phyloP scores from a whole-genome alignment of 2,329 filamentous ascomycete species.

The Didymellaceae sp. region DNA sequence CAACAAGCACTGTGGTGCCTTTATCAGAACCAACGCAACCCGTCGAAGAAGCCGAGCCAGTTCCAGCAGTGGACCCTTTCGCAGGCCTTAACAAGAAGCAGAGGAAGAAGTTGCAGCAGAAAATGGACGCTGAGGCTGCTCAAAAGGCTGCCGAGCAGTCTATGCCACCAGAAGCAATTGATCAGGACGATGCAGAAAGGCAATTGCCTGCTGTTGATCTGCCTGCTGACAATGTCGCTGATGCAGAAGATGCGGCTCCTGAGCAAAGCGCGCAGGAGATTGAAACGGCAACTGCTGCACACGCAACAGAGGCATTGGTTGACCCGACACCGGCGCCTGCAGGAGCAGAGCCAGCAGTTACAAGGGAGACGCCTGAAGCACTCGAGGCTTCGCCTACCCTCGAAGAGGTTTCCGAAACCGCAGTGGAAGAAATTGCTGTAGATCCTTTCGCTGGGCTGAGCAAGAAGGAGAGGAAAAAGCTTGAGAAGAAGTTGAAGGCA shows the following conservation, averaged over 20 bases:
- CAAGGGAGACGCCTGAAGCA: neutral
- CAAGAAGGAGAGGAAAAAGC: slow-evolving; percentile 37
- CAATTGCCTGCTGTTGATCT: neutral
- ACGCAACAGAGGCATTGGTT: neutral
- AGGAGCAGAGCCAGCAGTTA: neutral
- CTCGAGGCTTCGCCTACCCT: neutral
- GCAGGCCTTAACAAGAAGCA: slow-evolving; percentile 12
- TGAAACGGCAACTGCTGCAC: too few relatives aligned
- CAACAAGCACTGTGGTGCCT: neutral
- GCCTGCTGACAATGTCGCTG: neutral
- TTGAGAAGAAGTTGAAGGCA: slow-evolving; percentile 46
- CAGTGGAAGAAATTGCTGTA: slow-evolving; percentile 17
- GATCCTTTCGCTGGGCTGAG: slow-evolving; percentile 40
- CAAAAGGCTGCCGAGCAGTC: slow-evolving; percentile 13
- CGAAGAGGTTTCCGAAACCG: neutral
- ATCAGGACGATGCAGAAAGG: neutral
- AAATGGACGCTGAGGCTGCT: slow-evolving; percentile 3
- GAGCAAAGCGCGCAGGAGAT: neutral
- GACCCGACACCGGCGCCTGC: neutral
- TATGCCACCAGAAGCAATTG: neutral
- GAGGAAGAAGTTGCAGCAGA: slow-evolving; percentile 38
- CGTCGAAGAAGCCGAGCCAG: neutral
- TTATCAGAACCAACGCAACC: neutral
- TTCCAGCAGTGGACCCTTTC: slow-evolving; percentile 3
- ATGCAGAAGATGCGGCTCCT: neutral